Evolutionary conservation across 345 rosid species (phyloP), one percentile per base, ranked within the genome.

Genomic region (Ceriops decandra): DNA sequence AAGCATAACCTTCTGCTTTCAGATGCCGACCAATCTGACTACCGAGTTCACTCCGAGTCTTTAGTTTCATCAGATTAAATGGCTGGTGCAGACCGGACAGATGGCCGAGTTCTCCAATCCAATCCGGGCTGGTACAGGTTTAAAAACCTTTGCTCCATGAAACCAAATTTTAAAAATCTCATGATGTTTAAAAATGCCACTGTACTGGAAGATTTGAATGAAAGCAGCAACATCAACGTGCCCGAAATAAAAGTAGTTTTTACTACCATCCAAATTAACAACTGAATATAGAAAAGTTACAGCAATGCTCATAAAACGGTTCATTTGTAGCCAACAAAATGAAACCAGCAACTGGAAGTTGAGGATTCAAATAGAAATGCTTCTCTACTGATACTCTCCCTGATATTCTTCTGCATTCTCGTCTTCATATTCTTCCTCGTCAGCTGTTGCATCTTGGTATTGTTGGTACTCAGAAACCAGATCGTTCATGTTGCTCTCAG

Each of bases 401-500:
- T 68, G 69, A 22, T 74, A 68, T 9, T 69, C 68, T 24, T 69
- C 72, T 24, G 36, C 69, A 19, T 68, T 73, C 53, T 74, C 77
- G 2, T 74, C 77, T 28, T 68, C 77, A 13, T 68, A 74, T 5
- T 61, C 77, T 33, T 74, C 77, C 28, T 74, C 77, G 5, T 74
- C 77, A 3, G 73, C 77, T 1, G 77, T 74, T 32, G 77, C 77
- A 74, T 74, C 77, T 28, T 74, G 77, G 17, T 74, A 74, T 7
- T 74, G 77, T 60, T 74, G 77, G 57, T 74, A 74, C 60, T 74
- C 77, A 0, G 77, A 74, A 35, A 74, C 77, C 57, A 74, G 57
- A 68, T 74, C 77, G 5, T 74, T 74, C 77, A 74, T 74, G 54
- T 74, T 74, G 28, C 77, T 74, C 38, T 74, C 77, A 6, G 77